Conservation (phyloP, 208 protist species). For the Trypanosoma grayi region DNA sequence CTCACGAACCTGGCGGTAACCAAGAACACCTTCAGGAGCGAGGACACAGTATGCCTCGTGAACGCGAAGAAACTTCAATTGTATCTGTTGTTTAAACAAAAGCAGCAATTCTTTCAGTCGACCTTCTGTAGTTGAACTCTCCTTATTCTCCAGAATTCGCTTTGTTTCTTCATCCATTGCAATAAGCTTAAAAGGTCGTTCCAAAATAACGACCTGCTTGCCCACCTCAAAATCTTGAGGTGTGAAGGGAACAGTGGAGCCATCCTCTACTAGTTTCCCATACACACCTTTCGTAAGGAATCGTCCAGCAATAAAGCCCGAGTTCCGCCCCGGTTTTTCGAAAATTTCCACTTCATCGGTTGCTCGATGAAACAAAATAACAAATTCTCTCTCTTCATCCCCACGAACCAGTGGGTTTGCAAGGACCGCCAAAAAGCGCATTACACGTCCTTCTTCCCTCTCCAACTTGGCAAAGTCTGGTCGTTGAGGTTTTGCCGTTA, state of each 20-base stretch:
- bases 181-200: constrained; percentile 67
- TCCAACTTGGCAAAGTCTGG: constrained; percentile 65
- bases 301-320: constrained; percentile 85
- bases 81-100: constrained; percentile 79
- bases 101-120: constrained; percentile 69
- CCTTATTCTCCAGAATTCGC: constrained; percentile 64
- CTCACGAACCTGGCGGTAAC: constrained; percentile 74
- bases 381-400: constrained; percentile 81
- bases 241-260: constrained; percentile 57
- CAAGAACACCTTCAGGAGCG: constrained; percentile 74
- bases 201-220: constrained; percentile 65
- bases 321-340: constrained; percentile 81
- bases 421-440: constrained; percentile 76
- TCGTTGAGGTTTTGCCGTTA: constrained; percentile 67
- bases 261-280: constrained; percentile 62
- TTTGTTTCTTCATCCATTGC: constrained; percentile 69
- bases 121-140: constrained; percentile 50
- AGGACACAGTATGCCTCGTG: constrained; percentile 73
- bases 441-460: constrained; percentile 73
- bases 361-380: constrained; percentile 89
- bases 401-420: constrained; percentile 54
- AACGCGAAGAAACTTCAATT: constrained; percentile 67
- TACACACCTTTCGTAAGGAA: constrained; percentile 86
- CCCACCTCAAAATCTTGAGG: constrained; percentile 78
- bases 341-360: constrained; percentile 85